These are phyloP conservation scores for Coprinellus micaceus DNA, from an alignment of 768 basidiomycete species.

Conservation along the genomic window DNA sequence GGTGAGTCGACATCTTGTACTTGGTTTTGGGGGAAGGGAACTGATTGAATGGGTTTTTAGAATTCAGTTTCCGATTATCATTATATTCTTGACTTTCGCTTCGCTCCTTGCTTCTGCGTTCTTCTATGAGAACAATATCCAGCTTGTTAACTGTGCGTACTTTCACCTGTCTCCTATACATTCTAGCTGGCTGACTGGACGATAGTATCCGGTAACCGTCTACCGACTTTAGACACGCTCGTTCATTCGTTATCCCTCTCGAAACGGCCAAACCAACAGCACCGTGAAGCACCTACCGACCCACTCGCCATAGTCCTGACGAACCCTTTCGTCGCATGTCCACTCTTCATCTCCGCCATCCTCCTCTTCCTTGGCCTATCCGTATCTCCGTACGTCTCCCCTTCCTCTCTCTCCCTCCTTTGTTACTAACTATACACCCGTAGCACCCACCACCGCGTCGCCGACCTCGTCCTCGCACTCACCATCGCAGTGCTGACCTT, in stretches of 20 bases:
- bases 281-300: slow-evolving; percentile 28
- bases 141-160: slow-evolving; percentile 59
- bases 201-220: slow-evolving; percentile 63
- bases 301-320: slow-evolving; percentile 42
- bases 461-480: slow-evolving; percentile 85
- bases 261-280: slow-evolving; percentile 26
- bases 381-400: slow-evolving; percentile 21
- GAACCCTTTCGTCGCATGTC: slow-evolving; percentile 74
- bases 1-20: slow-evolving; percentile 24
- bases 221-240: slow-evolving; percentile 50
- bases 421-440: background rate
- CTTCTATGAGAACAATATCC: slow-evolving; percentile 59
- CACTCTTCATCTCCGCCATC: slow-evolving; percentile 54
- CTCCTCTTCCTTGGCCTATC: slow-evolving; percentile 55
- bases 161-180: background rate
- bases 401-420: background rate
- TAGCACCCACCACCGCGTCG: slow-evolving; percentile 55
- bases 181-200: slow-evolving; percentile 59
- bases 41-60: slow-evolving; percentile 34
- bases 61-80: slow-evolving; percentile 63
- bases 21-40: too few species aligned
- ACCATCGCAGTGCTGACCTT: slow-evolving; percentile 76
- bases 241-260: slow-evolving; percentile 40
- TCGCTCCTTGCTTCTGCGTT: slow-evolving; percentile 56
- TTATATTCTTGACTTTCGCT: slow-evolving; percentile 52